Conservation (phyloP, 192 early-diverging fungal species). For the Coemansia aciculifera region DNA sequence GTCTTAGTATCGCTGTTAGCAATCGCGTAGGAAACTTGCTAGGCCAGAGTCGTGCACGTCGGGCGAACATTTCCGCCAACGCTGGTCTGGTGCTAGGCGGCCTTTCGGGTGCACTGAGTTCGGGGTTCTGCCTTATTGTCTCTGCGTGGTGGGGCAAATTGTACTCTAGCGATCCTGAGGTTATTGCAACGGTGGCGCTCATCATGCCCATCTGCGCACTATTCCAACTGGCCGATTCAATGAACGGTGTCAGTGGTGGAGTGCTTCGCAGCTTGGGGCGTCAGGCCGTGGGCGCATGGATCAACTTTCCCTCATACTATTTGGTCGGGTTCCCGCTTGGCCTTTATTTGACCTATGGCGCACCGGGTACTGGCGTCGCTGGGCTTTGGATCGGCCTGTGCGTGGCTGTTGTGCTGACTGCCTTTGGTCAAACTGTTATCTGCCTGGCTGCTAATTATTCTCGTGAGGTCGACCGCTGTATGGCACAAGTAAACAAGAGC, state of each 20-base stretch:
- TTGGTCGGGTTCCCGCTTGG: slow-evolving; percentile 59
- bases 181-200: slow-evolving; percentile 68
- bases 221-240: slow-evolving; percentile 66
- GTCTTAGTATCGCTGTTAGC: slow-evolving; percentile 57
- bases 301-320: slow-evolving; percentile 62
- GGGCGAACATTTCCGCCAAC: slow-evolving; percentile 35
- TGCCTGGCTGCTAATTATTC: slow-evolving; percentile 29
- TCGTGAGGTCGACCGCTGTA: slow-evolving; percentile 36
- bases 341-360: slow-evolving; percentile 55
- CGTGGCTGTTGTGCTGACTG: slow-evolving; percentile 35
- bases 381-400: slow-evolving; percentile 57
- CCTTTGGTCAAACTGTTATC: slow-evolving; percentile 30
- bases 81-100: slow-evolving; percentile 27
- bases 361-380: slow-evolving; percentile 33
- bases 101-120: slow-evolving; percentile 17
- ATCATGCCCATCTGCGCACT: slow-evolving; percentile 79
- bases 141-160: slow-evolving; percentile 55
- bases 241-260: slow-evolving; percentile 64
- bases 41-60: slow-evolving; percentile 41
- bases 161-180: slow-evolving; percentile 67
- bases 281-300: slow-evolving; percentile 56
- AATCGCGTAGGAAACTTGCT: slow-evolving; percentile 60
- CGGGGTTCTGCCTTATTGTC: slow-evolving; percentile 21
- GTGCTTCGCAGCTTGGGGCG: slow-evolving; percentile 59
- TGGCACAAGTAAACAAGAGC: slow-evolving; percentile 22